Evolutionary conservation across 108 stramenopile genomes (phyloP), one percentile per base, ranked within the genome.

Genomic region (Pseudonitzschia multiseries): DNA sequence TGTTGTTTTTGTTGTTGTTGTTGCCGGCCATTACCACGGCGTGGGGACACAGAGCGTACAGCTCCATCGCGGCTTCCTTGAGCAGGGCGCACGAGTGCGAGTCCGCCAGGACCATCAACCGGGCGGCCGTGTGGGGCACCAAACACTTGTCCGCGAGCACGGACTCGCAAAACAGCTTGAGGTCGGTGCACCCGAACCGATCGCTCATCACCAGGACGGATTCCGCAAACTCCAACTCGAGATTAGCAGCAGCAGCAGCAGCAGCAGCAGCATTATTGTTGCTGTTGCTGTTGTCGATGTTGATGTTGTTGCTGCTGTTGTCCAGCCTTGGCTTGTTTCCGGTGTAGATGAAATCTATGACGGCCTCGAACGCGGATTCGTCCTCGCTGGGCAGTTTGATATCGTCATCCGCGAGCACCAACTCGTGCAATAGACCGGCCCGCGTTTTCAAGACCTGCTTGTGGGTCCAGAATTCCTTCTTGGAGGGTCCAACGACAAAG

Each of bases 61-160:
- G 9, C 2, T 13, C 9, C 65, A 65, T 8, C 33, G 33, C 2
- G 8, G 65, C 65, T 44, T 65, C 65, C 65, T 65, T 43, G 1
- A 65, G 36, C 4, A 65, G 26, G 40, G 65, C 65, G 18, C 65
- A 65, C 41, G 41, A 43, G 36, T 65, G 65, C 8, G 15, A 4
- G 17, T 65, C 65, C 4, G 65, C 65, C 8, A 65, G 13, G 13
- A 41, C 14, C 36, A 65, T 2, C 65, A 65, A 44, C 13, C 1
- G 1, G 2, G 42, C 42, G 3, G 41, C 36, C 5, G 65, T 65
- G 9, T 36, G 40, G 36, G 42, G 6, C 10, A 1, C 17, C 1
- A 65, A n/a, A n/a, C 5, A 44, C 31, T 65, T 9, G 8, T 65
- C 65, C 36, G 13, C 36, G 6, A 65, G 36, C 3, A 12, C 43